Percentiles rank a stretch among this genome's conserved stretches.
Evolutionary conservation across 1,284 basidiomycete genomes (phyloP).

Genomic region (Leccinum pachyderme): DNA sequence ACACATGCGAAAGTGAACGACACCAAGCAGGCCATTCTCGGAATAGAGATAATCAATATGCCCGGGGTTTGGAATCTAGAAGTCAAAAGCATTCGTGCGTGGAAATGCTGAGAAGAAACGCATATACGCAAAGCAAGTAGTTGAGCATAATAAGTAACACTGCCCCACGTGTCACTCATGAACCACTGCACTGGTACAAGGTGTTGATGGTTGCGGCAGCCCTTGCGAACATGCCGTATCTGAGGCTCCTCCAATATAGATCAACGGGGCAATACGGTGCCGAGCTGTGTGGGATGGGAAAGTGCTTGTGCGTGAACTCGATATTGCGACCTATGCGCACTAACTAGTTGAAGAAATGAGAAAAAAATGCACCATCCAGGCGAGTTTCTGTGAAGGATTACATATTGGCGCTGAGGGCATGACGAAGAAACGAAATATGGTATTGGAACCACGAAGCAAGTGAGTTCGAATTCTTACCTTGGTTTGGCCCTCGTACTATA

Average conservation of each 20-base stretch:
- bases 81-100: neutral
- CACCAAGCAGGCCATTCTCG: constrained; percentile 62
- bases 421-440: constrained; percentile 67
- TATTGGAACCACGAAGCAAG: constrained; percentile 64
- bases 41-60: constrained; percentile 70
- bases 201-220: no score
- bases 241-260: constrained; percentile 72
- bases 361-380: constrained; percentile 60
- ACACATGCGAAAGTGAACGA: constrained; percentile 82
- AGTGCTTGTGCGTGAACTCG: constrained; percentile 68
- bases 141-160: constrained; percentile 65
- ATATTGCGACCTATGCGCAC: constrained; percentile 71
- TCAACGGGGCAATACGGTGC: constrained; percentile 69
- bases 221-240: constrained; percentile 62
- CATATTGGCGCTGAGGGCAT: constrained; percentile 41
- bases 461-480: constrained; percentile 58
- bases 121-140: constrained; percentile 61
- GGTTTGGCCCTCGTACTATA: constrained; percentile 70
- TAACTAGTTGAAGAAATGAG: neutral
- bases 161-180: constrained; percentile 49
- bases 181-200: constrained; percentile 69
- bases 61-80: constrained; percentile 69
- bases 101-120: neutral
- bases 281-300: constrained; percentile 63
- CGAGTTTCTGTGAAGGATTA: constrained; percentile 48